phyloP scores from a whole-genome alignment of 306 rosid genomes.

The Erythrophleum fordii region DNA sequence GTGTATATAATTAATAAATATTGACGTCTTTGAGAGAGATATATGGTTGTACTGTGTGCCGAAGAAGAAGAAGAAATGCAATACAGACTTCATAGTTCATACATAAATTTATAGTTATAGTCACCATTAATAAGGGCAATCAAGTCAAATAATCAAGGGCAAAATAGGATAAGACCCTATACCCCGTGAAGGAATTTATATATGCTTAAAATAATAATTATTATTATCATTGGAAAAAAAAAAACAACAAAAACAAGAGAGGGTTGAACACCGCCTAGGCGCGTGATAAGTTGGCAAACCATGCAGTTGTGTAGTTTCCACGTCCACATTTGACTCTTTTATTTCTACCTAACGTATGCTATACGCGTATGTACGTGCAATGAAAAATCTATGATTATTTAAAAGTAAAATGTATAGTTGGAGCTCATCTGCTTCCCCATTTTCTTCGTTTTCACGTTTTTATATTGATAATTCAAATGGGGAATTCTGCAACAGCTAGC shows the following conservation, averaged over 20 bases:
- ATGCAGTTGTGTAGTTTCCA: slow-evolving; percentile 62
- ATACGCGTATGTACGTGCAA: slow-evolving; percentile 11
- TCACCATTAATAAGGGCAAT: slow-evolving; percentile 25
- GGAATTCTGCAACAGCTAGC: slow-evolving; percentile 26
- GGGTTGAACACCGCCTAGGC: slow-evolving; percentile 65
- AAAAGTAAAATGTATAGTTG: background rate
- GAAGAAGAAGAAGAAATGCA: background rate
- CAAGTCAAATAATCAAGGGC: slow-evolving; percentile 35
- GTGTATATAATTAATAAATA: background rate
- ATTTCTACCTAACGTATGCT: slow-evolving; percentile 7
- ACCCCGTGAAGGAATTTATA: background rate
- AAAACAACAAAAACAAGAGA: slow-evolving; percentile 1
- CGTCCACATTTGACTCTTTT: slow-evolving; percentile 65
- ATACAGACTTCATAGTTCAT: slow-evolving; percentile 18
- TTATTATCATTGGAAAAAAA: background rate
- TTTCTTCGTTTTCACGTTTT: slow-evolving; percentile 9
- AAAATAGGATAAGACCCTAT: slow-evolving; percentile 3
- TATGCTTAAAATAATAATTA: slow-evolving; percentile 2
- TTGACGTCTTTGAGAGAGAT: background rate
- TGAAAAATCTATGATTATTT: background rate
- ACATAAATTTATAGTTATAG: slow-evolving; percentile 41
- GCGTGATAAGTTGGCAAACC: slow-evolving; percentile 74
- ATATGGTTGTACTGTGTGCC: background rate
- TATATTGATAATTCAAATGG: slow-evolving; percentile 24
- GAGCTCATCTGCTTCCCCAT: background rate